These are phyloP conservation scores for Paramecium pentaurelia DNA, from an alignment of 73 alveolate genomes.

Conservation along the genomic window DNA sequence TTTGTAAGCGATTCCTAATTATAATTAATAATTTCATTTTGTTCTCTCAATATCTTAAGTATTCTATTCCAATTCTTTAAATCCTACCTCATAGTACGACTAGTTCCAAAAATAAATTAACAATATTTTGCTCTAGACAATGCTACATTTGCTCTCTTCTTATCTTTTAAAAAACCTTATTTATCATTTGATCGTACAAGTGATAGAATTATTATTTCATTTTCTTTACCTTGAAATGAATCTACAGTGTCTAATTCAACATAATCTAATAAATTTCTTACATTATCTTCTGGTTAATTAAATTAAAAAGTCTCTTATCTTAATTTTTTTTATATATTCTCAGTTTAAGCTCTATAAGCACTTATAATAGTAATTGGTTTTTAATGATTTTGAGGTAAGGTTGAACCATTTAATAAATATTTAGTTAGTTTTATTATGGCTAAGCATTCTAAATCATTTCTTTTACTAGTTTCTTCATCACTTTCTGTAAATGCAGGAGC, in stretches of 20 bases:
- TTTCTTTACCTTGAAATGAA: constrained; percentile 48
- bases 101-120: constrained; percentile 12
- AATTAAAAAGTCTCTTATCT: neutral
- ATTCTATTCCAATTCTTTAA: neutral
- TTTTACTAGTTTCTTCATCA: neutral
- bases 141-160: constrained; percentile 40
- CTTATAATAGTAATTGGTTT: neutral
- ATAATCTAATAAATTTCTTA: neutral
- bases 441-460: neutral
- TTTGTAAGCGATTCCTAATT: neutral
- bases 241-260: constrained; percentile 43
- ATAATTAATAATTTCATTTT: neutral
- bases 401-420: neutral
- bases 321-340: neutral
- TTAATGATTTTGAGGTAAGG: neutral
- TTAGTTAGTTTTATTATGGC: neutral
- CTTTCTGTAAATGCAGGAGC: neutral
- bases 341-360: neutral
- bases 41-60: neutral
- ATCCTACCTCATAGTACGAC: neutral
- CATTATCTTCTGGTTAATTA: neutral
- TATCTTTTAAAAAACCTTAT: constrained; percentile 8
- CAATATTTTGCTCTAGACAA: constrained; percentile 55
- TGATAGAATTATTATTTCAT: constrained; percentile 45
- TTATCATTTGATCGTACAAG: constrained; percentile 46